These are phyloP conservation scores for Cymodocea nodosa DNA, from an alignment of 116 monocot species.

Conservation along the genomic window DNA sequence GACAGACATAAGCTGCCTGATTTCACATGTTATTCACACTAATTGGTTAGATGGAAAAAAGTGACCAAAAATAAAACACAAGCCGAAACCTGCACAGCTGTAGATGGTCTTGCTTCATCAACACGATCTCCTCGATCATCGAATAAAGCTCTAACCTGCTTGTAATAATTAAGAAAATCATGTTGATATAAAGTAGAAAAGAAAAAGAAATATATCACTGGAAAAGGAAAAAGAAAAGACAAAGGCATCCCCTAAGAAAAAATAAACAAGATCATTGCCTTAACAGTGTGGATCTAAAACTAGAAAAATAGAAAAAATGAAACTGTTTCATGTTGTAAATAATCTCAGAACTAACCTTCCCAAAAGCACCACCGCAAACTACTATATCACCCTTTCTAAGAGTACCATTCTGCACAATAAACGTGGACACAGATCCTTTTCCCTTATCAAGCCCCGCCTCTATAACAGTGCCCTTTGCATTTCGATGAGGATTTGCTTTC, in stretches of 20 bases:
- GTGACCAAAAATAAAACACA: not conserved
- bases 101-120: conserved; percentile 87
- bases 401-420: conserved; percentile 96
- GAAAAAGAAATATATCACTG: too few relatives aligned
- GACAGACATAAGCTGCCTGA: not conserved
- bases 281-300: too few relatives aligned
- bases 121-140: conserved; percentile 77
- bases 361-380: conserved; percentile 84
- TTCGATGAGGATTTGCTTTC: conserved; percentile 92
- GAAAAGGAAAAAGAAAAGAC: not conserved
- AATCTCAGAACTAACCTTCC: conserved; percentile 52
- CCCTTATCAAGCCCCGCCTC: conserved; percentile 92
- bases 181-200: too few relatives aligned
- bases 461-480: conserved; percentile 88
- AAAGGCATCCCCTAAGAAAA: not conserved
- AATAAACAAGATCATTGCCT: not conserved
- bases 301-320: not conserved
- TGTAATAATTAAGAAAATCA: not conserved
- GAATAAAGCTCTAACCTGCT: conserved; percentile 85
- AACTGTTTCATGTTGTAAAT: not conserved
- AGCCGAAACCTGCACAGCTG: conserved; percentile 72
- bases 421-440: conserved; percentile 70
- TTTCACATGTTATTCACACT: not conserved
- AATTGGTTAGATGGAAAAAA: not conserved
- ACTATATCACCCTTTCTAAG: conserved; percentile 75